phyloP scores from a whole-genome alignment of 2,329 filamentous ascomycete genomes.

The Microdochium bolleyi region DNA sequence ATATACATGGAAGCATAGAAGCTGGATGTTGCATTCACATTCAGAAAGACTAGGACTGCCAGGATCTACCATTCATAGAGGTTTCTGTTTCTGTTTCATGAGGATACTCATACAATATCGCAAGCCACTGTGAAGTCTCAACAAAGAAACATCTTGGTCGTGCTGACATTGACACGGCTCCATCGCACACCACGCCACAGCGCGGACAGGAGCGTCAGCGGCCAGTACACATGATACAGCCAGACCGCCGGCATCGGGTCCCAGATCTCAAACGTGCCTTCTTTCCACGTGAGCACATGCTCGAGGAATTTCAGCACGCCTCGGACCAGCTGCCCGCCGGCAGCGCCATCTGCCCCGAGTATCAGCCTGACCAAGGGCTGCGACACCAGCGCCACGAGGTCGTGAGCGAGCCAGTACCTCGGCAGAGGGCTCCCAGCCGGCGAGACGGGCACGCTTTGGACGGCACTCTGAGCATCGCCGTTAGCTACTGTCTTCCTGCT shows the following conservation, averaged over 20 bases:
- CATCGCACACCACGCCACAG: constrained; percentile 41
- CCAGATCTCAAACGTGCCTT: constrained; percentile 42
- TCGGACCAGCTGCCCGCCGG: constrained; percentile 8
- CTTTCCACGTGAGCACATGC: constrained; percentile 42
- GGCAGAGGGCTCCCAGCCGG: constrained; percentile 14
- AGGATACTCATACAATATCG: too few relatives aligned
- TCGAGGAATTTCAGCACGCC: constrained; percentile 18
- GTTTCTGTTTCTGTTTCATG: too few relatives aligned
- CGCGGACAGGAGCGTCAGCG: constrained; percentile 37
- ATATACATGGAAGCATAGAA: not conserved
- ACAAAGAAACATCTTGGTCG: constrained; percentile 31
- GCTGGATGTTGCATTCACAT: too few relatives aligned
- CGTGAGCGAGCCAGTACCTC: constrained; percentile 62
- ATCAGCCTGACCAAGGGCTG: constrained; percentile 30
- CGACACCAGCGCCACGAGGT: constrained; percentile 45
- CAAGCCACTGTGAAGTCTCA: too few relatives aligned
- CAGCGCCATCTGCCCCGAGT: constrained; percentile 11
- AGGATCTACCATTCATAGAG: not conserved
- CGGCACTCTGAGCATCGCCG: not conserved
- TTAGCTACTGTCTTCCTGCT: constrained; percentile 2
- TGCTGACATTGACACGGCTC: constrained; percentile 62
- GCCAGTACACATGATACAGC: constrained; percentile 50
- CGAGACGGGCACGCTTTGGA: constrained; percentile 3
- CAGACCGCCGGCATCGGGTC: constrained; percentile 51
- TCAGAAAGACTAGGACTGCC: too few relatives aligned